Conservation (phyloP, 306 rosid species). For the Dryas octopetala region DNA sequence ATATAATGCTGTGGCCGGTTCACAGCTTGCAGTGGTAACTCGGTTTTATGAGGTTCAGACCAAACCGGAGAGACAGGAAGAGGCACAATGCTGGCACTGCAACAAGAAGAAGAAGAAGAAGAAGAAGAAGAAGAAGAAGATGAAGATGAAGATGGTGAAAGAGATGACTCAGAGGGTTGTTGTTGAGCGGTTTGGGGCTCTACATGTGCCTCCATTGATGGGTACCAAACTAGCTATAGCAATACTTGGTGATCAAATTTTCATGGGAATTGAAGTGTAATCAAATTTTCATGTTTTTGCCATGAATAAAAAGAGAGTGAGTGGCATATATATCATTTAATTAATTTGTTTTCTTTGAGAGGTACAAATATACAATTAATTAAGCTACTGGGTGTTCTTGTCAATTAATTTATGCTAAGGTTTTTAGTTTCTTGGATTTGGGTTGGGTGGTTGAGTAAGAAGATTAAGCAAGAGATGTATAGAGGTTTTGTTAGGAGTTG, state of each 20-base stretch:
- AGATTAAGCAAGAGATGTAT: slow-evolving; percentile 1
- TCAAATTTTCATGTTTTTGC: slow-evolving; percentile 24
- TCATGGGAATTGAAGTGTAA: not conserved
- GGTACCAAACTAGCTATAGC: not conserved
- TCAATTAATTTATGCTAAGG: not conserved
- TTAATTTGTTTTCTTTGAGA: slow-evolving; percentile 24
- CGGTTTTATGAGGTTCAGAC: slow-evolving; percentile 26
- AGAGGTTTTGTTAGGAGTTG: slow-evolving; percentile 39
- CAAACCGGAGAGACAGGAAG: slow-evolving; percentile 30
- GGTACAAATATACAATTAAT: slow-evolving; percentile 25
- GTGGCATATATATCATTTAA: slow-evolving; percentile 3
- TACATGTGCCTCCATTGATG: slow-evolving; percentile 47
- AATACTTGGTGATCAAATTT: slow-evolving; percentile 13
- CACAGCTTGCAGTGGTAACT: not conserved
- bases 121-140: slow-evolving; percentile 38
- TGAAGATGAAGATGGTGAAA: slow-evolving; percentile 14
- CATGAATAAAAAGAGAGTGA: slow-evolving; percentile 23
- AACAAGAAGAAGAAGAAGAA: slow-evolving; percentile 32
- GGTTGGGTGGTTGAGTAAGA: slow-evolving; percentile 36
- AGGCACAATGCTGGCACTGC: slow-evolving; percentile 19
- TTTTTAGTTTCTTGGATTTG: slow-evolving; percentile 20
- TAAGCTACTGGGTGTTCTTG: not conserved
- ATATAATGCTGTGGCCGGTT: slow-evolving; percentile 4
- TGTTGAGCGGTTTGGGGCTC: slow-evolving; percentile 27
- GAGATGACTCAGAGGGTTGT: slow-evolving; percentile 33